Conservation (phyloP, 2,329 filamentous ascomycete species). For the Cladosporium sp. region DNA sequence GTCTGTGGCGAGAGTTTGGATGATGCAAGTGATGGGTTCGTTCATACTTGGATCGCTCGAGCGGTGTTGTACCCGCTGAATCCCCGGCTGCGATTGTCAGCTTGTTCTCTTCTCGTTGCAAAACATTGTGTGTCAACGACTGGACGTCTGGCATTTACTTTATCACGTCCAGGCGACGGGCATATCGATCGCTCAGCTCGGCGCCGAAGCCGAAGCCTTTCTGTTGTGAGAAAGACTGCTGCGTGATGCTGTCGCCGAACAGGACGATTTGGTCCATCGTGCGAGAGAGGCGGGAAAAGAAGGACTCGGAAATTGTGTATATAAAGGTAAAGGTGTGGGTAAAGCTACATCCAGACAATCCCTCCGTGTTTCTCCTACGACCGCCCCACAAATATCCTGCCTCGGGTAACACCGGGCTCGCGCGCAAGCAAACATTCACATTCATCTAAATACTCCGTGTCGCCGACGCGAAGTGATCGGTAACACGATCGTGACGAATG, state of each 20-base stretch:
- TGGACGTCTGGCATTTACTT: conserved; percentile 42
- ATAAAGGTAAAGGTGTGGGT: not conserved
- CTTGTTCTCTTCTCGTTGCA: not conserved
- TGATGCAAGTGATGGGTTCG: not conserved
- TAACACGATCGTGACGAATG: too few species aligned
- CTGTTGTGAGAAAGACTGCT: conserved; percentile 56
- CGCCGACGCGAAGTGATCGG: not conserved
- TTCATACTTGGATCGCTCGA: conserved; percentile 52
- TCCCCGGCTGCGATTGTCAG: conserved; percentile 47
- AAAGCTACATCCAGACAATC: not conserved
- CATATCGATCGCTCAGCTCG: conserved; percentile 63
- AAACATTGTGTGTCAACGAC: conserved; percentile 2
- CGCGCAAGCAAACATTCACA: not conserved
- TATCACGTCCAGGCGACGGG: conserved; percentile 73
- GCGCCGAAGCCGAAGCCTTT: conserved; percentile 68
- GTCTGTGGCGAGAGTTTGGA: too few species aligned
- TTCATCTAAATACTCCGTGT: not conserved
- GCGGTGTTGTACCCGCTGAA: conserved; percentile 78
- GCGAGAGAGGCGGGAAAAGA: not conserved
- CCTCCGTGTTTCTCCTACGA: not conserved
- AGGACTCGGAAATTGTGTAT: not conserved
- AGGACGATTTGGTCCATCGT: conserved; percentile 58
- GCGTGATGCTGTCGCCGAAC: conserved; percentile 84
- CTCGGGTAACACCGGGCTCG: conserved; percentile 2
- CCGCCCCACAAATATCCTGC: not conserved